Conservation (phyloP, 495 filamentous ascomycete genomes). For the Amphirosellinia nigrospora region DNA sequence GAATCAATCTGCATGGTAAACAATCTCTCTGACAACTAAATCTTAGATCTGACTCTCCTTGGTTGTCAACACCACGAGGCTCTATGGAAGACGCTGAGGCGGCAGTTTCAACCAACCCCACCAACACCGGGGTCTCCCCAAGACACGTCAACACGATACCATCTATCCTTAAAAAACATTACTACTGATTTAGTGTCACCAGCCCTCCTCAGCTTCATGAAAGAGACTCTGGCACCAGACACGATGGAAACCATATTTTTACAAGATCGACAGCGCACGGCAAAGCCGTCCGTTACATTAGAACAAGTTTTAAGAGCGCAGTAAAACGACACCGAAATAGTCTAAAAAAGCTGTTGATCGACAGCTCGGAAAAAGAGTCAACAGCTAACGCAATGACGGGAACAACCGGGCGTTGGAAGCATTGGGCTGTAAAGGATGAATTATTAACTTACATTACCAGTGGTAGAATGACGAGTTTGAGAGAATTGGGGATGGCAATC, state of each 20-base stretch:
- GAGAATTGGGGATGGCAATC: constrained; percentile 77
- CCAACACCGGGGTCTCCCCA: constrained; percentile 34
- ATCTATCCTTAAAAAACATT: constrained; percentile 76
- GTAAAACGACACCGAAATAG: constrained; percentile 75
- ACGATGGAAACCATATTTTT: constrained; percentile 83
- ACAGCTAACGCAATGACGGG: constrained; percentile 20
- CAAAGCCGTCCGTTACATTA: constrained; percentile 64
- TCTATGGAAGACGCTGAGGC: constrained; percentile 80
- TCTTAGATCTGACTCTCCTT: constrained; percentile 70
- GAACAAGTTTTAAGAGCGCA: constrained; percentile 77
- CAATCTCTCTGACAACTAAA: neutral
- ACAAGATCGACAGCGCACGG: constrained; percentile 69
- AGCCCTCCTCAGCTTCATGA: constrained; percentile 80
- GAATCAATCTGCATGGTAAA: neutral
- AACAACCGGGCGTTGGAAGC: constrained; percentile 60
- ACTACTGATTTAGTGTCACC: constrained; percentile 83
- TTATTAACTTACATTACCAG: constrained; percentile 69
- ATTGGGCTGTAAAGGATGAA: constrained; percentile 64
- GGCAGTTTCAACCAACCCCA: constrained; percentile 68
- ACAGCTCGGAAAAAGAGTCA: constrained; percentile 66
- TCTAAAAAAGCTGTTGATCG: constrained; percentile 78
- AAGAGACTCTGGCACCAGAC: constrained; percentile 84
- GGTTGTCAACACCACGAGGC: constrained; percentile 78
- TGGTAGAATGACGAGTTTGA: constrained; percentile 77
- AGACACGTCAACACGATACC: constrained; percentile 61